Base-by-base conservation (phyloP, 441 rosid species). In the Adansonia madagascariensis region DNA sequence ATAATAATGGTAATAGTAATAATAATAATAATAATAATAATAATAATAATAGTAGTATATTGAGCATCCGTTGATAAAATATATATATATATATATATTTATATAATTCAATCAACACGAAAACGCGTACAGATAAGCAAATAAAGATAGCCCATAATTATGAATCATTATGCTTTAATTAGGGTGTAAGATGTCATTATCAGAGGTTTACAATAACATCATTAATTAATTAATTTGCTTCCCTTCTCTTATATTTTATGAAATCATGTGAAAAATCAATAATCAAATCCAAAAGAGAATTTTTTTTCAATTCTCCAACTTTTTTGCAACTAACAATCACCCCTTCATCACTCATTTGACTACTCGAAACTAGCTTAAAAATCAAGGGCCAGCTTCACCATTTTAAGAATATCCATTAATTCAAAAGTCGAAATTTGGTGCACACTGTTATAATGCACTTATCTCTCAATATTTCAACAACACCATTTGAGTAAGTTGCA, bases 301-400 rank as follows among this genome's bases (percentile, higher is more conserved):
- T 76, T 80, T 79, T 81, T 82, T 67, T 31, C 39, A 71, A 11
- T 35, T 79, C 87, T 83, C 86, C 84, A 72, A 84, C 83, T 78
- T 82, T 81, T 80, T 84, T 63, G 86, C 84, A 84, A 81, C 80
- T 64, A 75, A 64, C 50, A 62, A 12, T 18, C 24, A 11, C 24
- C 50, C 11, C 52, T 10, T 22, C 39, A 60, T 60, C 65, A 61
- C 1, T 27, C 66, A 1, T 27, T 27, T 61, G 66, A 12, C 66
- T 61, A 12, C 17, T 61, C 66, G 1, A 31, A 18, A 9, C 71
- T 12, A 41, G 15, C 50, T n/a, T 65, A 8, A 41, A 62, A 31
- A 11, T 9, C 64, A 62, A 31, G 18, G 44, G 1, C 35, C 10
- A 10, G 39, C 35, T 63, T 63, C 46, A 63, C 22, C 47, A 35